A percentile compares a stretch with the other conserved stretches of the same genome.
These are phyloP conservation scores for Boletus fagicola DNA, from an alignment of 768 basidiomycete species.

Conservation along the genomic window DNA sequence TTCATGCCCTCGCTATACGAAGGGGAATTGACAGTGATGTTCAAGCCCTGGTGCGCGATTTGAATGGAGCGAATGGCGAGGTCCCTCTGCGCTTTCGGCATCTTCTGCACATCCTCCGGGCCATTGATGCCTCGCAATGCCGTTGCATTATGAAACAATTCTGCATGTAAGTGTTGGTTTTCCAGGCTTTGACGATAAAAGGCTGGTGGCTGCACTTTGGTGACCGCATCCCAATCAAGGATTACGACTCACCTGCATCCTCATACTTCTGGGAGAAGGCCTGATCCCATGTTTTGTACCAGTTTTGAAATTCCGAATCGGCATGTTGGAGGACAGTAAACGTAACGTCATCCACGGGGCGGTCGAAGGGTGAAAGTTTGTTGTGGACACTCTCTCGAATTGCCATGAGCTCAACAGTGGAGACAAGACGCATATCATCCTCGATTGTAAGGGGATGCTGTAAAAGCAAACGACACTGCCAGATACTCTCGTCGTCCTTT, in stretches of 20 bases:
- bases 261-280: constrained; percentile 80
- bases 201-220: constrained; percentile 39
- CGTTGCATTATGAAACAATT: constrained; percentile 81
- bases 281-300: constrained; percentile 81
- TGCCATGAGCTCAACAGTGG: constrained; percentile 90
- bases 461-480: constrained; percentile 72
- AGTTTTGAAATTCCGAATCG: constrained; percentile 73
- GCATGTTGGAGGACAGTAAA: constrained; percentile 71
- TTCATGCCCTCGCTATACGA: constrained; percentile 90
- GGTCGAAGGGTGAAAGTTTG: constrained; percentile 74
- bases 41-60: constrained; percentile 75
- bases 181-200: constrained; percentile 88
- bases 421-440: constrained; percentile 93
- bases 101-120: constrained; percentile 81
- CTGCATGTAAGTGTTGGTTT: constrained; percentile 86
- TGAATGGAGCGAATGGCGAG: constrained; percentile 81
- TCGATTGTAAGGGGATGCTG: constrained; percentile 87
- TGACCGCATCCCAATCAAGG: constrained; percentile 4
- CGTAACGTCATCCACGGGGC: constrained; percentile 70
- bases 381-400: constrained; percentile 86
- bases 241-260: constrained; percentile 59
- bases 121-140: constrained; percentile 81
- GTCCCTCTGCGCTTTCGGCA: constrained; percentile 74
- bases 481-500: constrained; percentile 90
- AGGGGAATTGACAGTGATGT: constrained; percentile 81